Base-by-base conservation (phyloP, 345 rosid genomes). In the Punica granatum region DNA sequence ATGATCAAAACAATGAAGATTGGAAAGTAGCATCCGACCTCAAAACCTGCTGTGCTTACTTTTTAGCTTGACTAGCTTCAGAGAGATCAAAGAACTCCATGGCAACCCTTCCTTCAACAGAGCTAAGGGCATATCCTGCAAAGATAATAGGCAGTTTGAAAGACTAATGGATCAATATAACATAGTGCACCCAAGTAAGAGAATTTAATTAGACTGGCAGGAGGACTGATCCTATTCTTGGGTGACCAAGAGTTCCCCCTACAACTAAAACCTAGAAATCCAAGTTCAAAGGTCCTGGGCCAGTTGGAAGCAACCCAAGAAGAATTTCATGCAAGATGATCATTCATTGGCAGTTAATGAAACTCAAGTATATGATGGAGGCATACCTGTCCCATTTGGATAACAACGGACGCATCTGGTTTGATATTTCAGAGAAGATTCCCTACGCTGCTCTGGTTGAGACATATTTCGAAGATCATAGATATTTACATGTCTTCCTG, bases 121-220 rank as follows among this genome's bases (percentile, higher is more conserved):
- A 93, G 76, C 97, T 93, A 63, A 93, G 92, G 43, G 98, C 98
- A 83, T 90, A 93, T 76, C 98, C 98, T 93, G 88, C 81, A 83
- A 32, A n/a, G 7, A 67, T 18, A 34, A 61, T 9, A 49, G 30
- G 46, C 42, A 63, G 28, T 30, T 66, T 12, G 26, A 54, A 54
- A 32, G 41, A 11, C 5, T 37, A 30, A 63, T 19, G 62, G 39
- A 44, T 34, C 23, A 66, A 54, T 13, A 53, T 19, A 46, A 59
- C 32, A 63, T 23, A 31, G 2, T n/a, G 28, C 66, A 63, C 19
- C 42, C 65, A 34, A 62, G 26, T 33, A 30, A n/a, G 4, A n/a
- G 0, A n/a, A 30, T 23, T 6, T 51, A 10, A 6, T 6, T 51
- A 21, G 25, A 6, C 26, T n/a, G 23, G 13, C 58, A n/a, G 7